Percentiles rank a stretch among this genome's conserved stretches.
phyloP scores from a whole-genome alignment of 768 basidiomycete species.

The Sarcomyxa edulis region DNA sequence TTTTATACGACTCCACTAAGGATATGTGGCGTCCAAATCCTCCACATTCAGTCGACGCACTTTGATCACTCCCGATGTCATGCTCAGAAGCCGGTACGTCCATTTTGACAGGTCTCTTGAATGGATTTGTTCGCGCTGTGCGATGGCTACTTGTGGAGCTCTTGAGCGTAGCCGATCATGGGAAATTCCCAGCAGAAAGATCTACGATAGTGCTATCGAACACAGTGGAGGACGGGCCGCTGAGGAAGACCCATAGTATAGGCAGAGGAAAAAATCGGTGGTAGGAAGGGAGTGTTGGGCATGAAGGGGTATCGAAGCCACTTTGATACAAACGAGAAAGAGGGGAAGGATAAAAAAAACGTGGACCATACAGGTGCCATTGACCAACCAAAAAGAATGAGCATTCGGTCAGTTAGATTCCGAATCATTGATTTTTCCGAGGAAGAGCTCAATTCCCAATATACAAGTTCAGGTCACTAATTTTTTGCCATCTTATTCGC shows the following conservation, averaged over 20 bases:
- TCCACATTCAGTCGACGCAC: slow-evolving; percentile 85
- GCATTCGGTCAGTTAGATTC: too few species aligned
- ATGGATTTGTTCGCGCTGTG: slow-evolving; percentile 84
- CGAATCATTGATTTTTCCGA: too few species aligned
- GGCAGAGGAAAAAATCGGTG: slow-evolving; percentile 34
- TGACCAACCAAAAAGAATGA: too few species aligned
- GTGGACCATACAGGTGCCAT: neutral
- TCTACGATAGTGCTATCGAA: slow-evolving; percentile 66
- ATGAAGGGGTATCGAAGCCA: slow-evolving; percentile 82
- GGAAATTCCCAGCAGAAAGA: slow-evolving; percentile 87
- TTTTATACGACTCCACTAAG: neutral
- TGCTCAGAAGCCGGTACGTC: slow-evolving; percentile 57
- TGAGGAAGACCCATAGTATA: slow-evolving; percentile 19
- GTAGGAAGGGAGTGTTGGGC: slow-evolving; percentile 90
- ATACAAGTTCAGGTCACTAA: too few species aligned
- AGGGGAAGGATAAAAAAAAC: slow-evolving; percentile 40
- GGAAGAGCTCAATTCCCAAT: too few species aligned
- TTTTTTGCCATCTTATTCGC: too few species aligned
- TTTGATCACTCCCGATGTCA: slow-evolving; percentile 65
- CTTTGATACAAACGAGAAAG: slow-evolving; percentile 55
- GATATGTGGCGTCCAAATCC: slow-evolving; percentile 47
- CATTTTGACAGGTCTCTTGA: slow-evolving; percentile 87
- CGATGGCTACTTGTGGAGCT: slow-evolving; percentile 86
- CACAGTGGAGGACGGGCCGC: slow-evolving; percentile 28
- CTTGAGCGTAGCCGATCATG: slow-evolving; percentile 87